These are phyloP conservation scores for Kingdonia uniflora DNA, from an alignment of 164 flowering plant genomes.

Conservation along the genomic window DNA sequence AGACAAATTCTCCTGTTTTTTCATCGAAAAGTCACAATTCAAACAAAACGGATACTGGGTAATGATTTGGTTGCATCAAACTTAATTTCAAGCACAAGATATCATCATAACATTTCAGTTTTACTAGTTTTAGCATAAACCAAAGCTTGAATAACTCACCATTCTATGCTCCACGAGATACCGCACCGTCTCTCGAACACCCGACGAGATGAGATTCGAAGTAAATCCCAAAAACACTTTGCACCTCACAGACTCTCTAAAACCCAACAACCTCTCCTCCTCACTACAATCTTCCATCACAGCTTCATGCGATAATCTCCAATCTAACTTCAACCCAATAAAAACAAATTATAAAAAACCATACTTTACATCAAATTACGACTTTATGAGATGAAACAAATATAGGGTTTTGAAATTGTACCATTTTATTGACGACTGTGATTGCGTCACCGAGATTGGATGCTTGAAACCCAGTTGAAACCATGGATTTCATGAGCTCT, in stretches of 20 bases:
- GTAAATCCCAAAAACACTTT: constrained; percentile 91
- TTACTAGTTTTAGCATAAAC: not conserved
- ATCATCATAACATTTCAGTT: no score
- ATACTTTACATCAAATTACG: not conserved
- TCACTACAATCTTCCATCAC: constrained; percentile 48
- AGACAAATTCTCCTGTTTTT: no score
- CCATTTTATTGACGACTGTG: constrained; percentile 72
- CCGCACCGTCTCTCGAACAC: constrained; percentile 74
- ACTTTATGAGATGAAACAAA: not conserved
- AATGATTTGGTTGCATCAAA: no score
- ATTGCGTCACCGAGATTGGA: constrained; percentile 93
- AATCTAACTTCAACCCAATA: constrained; percentile 48
- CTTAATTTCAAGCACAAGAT: no score
- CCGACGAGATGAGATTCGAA: constrained; percentile 86
- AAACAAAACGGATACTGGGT: no score
- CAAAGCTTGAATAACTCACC: constrained; percentile 35
- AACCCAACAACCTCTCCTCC: constrained; percentile 41
- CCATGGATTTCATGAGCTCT: constrained; percentile 50
- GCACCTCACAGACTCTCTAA: constrained; percentile 56
- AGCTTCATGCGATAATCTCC: constrained; percentile 74
- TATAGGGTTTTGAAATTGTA: constrained; percentile 7
- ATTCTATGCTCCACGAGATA: constrained; percentile 81
- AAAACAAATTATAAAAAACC: not conserved
- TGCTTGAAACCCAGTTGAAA: constrained; percentile 86
- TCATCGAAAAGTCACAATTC: no score